These are phyloP conservation scores for Adansonia madagascariensis DNA, from an alignment of 441 rosid species.

Conservation along the genomic window DNA sequence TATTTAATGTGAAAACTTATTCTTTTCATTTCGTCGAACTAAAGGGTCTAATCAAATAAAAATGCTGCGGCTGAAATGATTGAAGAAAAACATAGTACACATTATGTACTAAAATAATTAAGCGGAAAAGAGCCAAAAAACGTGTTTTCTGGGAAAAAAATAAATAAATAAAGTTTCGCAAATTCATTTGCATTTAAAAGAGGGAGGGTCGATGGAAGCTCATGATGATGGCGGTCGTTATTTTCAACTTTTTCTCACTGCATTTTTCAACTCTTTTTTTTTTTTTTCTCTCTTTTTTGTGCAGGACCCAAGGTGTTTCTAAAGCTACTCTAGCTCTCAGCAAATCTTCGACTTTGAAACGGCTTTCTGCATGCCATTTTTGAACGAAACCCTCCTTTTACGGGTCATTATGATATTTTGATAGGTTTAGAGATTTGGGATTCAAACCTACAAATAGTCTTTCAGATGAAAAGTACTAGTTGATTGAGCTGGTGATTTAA, in stretches of 20 bases:
- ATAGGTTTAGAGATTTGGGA: background rate
- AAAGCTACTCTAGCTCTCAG: background rate
- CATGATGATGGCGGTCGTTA: background rate
- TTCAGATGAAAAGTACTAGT: background rate
- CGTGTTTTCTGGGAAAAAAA: background rate
- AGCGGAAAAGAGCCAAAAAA: background rate
- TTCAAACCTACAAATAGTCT: background rate
- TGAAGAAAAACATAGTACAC: background rate
- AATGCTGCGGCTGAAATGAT: too few species aligned
- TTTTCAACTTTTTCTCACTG: background rate
- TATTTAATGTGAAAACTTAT: too few species aligned
- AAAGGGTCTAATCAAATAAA: too few species aligned
- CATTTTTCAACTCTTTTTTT: background rate
- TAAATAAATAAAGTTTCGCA: background rate
- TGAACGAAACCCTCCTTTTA: background rate
- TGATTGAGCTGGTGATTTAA: too few species aligned
- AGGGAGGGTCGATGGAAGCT: background rate
- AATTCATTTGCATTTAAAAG: background rate
- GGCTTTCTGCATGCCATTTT: slow-evolving; percentile 9
- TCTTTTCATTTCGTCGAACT: too few species aligned
- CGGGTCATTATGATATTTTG: background rate
- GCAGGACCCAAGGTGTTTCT: background rate
- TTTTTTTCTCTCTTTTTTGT: background rate
- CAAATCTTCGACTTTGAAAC: slow-evolving; percentile 13
- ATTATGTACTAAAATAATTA: background rate